Evolutionary conservation across 1,139 yeast species (phyloP), one percentile per base, ranked within the genome.

Genomic region (Yamadazyma epiphylla): DNA sequence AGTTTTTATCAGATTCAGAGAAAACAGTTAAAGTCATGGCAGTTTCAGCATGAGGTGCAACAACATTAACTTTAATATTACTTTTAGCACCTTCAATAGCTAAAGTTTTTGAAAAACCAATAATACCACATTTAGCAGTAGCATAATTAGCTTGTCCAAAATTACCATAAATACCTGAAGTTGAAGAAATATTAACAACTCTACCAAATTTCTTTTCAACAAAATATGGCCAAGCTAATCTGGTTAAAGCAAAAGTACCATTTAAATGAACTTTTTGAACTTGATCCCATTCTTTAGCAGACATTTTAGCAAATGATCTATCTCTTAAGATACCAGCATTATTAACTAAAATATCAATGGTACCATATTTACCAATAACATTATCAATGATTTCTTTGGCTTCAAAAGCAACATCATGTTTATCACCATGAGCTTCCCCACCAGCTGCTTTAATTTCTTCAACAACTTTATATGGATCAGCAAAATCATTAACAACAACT

Each of bases 31-130:
- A 74, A 20, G 97, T 91, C 98, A 91, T 91, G 41, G 94, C 91
- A 30, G 98, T 89, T 54, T 89, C 96, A 26, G 97, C 97, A 56
- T 89, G 96, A 37, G 98, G 98, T 27, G 97, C 97, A 57, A 88
- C 82, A 29, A 79, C 73, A 55, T 89, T 86, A 37, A 80, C 91
- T 52, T 71, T 70, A 48, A 91, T 86, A 53, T 82, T 80, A 52
- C 67, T 55, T 60, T 76, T 87, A 38, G 79, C 77, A 49, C 98
- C 98, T 64, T 91, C 98, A 43, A 84, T 70, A 15, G 97, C 96
- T 42, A 87, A 59, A 25, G 96, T 84, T 58, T 76, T 80, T 20
- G 95, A 72, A 49, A 91, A 75, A 21, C 96, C 96, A 31, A 88
- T 62, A 41, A 91, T 79, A 19, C 89, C 97, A 36, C 85, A 77